Percentiles rank a stretch among this genome's conserved stretches.
phyloP scores from a whole-genome alignment of 805 yeast genomes.

The Starmerella apis region DNA sequence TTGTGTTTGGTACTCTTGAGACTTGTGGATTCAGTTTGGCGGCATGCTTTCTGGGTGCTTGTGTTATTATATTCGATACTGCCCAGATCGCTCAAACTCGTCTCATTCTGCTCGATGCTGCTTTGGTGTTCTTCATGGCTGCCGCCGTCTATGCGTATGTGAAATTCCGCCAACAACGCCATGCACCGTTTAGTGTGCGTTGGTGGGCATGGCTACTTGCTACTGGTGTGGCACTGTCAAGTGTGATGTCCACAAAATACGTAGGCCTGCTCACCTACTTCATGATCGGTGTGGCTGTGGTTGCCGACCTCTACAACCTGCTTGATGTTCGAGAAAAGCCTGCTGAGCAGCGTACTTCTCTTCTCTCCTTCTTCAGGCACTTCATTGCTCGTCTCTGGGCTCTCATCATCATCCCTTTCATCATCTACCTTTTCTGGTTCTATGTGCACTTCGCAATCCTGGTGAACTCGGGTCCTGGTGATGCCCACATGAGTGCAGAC shows the following conservation, averaged over 20 bases:
- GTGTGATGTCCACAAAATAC: slow-evolving; percentile 89
- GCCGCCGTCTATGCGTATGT: slow-evolving; percentile 66
- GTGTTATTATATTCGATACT: slow-evolving; percentile 57
- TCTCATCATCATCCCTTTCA: slow-evolving; percentile 60
- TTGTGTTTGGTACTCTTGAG: slow-evolving; percentile 73
- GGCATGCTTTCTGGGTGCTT: slow-evolving; percentile 66
- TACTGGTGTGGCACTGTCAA: slow-evolving; percentile 80
- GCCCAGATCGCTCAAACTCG: slow-evolving; percentile 78
- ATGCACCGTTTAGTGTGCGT: slow-evolving; percentile 55
- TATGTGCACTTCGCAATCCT: slow-evolving; percentile 70
- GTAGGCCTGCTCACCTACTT: slow-evolving; percentile 88
- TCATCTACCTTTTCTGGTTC: slow-evolving; percentile 62
- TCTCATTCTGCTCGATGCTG: slow-evolving; percentile 84
- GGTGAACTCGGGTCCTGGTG: slow-evolving; percentile 81
- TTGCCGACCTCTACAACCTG: slow-evolving; percentile 49
- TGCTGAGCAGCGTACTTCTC: slow-evolving; percentile 16
- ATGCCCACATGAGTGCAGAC: slow-evolving; percentile 77
- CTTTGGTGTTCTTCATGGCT: slow-evolving; percentile 78
- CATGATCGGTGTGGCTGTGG: slow-evolving; percentile 80
- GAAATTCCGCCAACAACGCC: slow-evolving; percentile 53
- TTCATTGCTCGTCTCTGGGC: slow-evolving; percentile 61
- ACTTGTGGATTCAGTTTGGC: slow-evolving; percentile 61
- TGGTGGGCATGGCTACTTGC: slow-evolving; percentile 93
- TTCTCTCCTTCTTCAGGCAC: slow-evolving; percentile 37
- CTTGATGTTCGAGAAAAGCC: slow-evolving; percentile 72